Evolutionary conservation across 1,139 yeast species (phyloP), one percentile per base, ranked within the genome.

Genomic region (Taphrina pruni): DNA sequence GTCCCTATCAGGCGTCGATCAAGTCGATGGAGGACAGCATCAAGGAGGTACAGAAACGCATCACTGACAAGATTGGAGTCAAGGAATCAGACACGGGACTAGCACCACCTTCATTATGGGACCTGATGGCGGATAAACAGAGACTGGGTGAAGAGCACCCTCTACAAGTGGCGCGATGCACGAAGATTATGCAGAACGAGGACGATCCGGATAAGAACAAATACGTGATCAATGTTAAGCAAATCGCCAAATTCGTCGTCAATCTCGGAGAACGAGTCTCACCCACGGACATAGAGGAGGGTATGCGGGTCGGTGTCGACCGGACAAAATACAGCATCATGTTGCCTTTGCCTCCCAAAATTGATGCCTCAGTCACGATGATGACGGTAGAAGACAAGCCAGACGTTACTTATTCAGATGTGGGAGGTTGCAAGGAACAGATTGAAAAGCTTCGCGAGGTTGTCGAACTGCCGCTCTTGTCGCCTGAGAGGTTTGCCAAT

Each of bases 331-430:
- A 95, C 80, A 97, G 93, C 79, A 94, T 94, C 77, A 97, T 92
- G 83, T 84, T 94, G 75, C 99, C 99, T 36, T 83, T 95, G 74
- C 99, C 99, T 32, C 99, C 99, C 67, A 84, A 97, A 77, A 94
- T 94, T 77, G 99, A 94, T 79, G 98, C 99, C 11, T 86, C 93
- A 20, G 99, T 94, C 68, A 94, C 99, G n/a, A 94, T 94, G 99
- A 94, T 94, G 99, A 93, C 98, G 0, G 99, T 94, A 66, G 99
- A 94, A 79, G 99, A 94, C 79, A 94, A 94, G 79, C 99, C 99
- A 17, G 96, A 90, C 77, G 89, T 86, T 45, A 85, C 88, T 0
- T 86, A 86, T 74, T 87, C 88, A 14, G 99, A 94, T 79, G 94
- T 94, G 71, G 99, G 99, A 75, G 99, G 99, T 39, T 91, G 97